phyloP scores from a whole-genome alignment of 2,329 filamentous ascomycete genomes.

The Nigrograna mackinnonii region DNA sequence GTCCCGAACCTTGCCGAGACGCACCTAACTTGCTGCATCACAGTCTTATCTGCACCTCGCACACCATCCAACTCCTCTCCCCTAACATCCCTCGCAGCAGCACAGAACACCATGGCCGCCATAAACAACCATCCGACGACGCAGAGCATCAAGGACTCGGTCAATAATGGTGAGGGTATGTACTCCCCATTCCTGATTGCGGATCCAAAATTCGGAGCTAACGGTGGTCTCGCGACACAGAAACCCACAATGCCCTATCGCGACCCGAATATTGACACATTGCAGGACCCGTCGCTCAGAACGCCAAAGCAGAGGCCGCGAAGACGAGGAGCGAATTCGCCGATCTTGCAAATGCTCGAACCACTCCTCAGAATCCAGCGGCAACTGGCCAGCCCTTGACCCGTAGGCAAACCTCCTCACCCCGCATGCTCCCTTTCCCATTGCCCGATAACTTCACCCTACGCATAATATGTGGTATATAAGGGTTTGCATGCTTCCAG shows the following conservation, averaged over 20 bases:
- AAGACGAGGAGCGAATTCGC: constrained; percentile 62
- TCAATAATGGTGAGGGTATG: constrained; percentile 50
- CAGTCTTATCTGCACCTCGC: constrained; percentile 42
- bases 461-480: no score
- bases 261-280: constrained; percentile 25
- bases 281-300: constrained; percentile 59
- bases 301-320: constrained; percentile 58
- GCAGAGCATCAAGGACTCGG: constrained; percentile 47
- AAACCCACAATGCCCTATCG: constrained; percentile 18
- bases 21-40: constrained; percentile 37
- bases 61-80: constrained; percentile 23
- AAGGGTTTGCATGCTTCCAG: no score
- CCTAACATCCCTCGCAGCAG: constrained; percentile 46
- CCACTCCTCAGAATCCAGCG: constrained; percentile 57
- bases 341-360: constrained; percentile 59
- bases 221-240: constrained; percentile 34
- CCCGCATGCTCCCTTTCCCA: no score
- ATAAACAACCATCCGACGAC: constrained; percentile 54
- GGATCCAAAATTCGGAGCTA: constrained; percentile 18
- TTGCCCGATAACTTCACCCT: no score
- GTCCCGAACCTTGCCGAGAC: constrained; percentile 34
- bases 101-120: constrained; percentile 51
- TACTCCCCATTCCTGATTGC: constrained; percentile 11
- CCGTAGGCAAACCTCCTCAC: constrained; percentile 53
- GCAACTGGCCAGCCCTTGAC: constrained; percentile 66